Conservation (phyloP, 1,284 basidiomycete species). For the Boletus mariae region DNA sequence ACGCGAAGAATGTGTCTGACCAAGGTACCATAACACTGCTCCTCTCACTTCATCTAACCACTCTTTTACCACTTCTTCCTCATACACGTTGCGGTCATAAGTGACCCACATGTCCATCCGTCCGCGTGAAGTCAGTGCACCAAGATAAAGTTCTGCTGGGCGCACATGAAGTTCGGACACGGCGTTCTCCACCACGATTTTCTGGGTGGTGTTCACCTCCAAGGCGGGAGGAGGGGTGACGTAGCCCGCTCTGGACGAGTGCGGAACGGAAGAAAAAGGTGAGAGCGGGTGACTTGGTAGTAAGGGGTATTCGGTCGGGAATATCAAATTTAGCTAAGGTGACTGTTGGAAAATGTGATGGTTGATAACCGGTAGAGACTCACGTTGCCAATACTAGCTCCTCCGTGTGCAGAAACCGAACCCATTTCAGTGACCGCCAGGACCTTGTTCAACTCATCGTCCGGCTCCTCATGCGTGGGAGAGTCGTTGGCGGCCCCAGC, state of each 20-base stretch:
- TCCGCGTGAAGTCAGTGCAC: no score
- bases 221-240: slow-evolving; percentile 4
- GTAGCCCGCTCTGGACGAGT: slow-evolving; percentile 24
- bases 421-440: background rate
- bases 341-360: background rate
- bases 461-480: no score
- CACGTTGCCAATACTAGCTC: slow-evolving; percentile 15
- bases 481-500: background rate
- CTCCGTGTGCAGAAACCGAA: background rate
- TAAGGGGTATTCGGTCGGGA: slow-evolving; percentile 23
- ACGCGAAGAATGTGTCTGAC: background rate
- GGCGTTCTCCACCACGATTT: no score
- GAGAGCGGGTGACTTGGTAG: slow-evolving; percentile 19
- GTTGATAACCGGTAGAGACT: background rate
- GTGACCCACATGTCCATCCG: background rate
- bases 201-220: background rate
- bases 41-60: slow-evolving; percentile 3
- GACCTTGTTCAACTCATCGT: background rate
- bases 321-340: slow-evolving; percentile 10
- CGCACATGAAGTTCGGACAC: no score
- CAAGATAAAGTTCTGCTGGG: no score
- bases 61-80: background rate
- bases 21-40: slow-evolving; percentile 4
- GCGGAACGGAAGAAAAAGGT: slow-evolving; percentile 12
- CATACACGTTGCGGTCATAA: slow-evolving; percentile 36